Base-by-base conservation (phyloP, 345 rosid genomes). In the Camelina neglecta region DNA sequence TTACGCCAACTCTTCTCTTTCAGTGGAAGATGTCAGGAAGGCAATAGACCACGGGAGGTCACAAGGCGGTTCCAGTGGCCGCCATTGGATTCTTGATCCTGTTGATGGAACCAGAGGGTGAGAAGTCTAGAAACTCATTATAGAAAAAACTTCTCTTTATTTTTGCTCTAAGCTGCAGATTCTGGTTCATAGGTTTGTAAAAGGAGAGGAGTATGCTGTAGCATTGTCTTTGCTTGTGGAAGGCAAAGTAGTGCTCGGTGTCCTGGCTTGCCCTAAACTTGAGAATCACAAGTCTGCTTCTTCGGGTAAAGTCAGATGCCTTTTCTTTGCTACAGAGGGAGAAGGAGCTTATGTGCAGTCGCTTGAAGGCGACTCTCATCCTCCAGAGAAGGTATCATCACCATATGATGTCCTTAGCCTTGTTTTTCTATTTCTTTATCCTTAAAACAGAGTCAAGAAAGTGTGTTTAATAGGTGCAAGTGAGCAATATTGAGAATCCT, bases 51-150 rank as follows among this genome's bases (percentile, higher is more conserved):
- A 79, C 26, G 93, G 95, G 57, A 87, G 83, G 77, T 86, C 95
- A 72, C 86, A 89, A 82, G 96, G 96, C 59, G 96, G 96, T 73
- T 49, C 91, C 33, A 69, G 10, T 24, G 96, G 96, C 35, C 85
- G 86, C 56, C 93, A 93, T 62, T 93, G 98, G 98, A 87, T 93
- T 78, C 84, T 89, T 71, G 98, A 90, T 79, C 98, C 98, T 51
- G 83, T 93, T 29, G 95, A 93, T 73, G 97, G 98, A 36, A 93
- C 98, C 35, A 90, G 86, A 87, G 98, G 97, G 98, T 93, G 61
- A 85, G 85, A 39, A 24, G 41, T 18, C 68, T 31, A 41, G 53
- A 47, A 71, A 49, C 65, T 31, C 74, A 33, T 23, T 45, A 33
- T 2, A 12, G 2, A 11, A 11, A 18, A 7, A 2, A 8, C 45